Base-by-base conservation (phyloP, 805 yeast genomes). In the Wickerhamiella azymoides region DNA sequence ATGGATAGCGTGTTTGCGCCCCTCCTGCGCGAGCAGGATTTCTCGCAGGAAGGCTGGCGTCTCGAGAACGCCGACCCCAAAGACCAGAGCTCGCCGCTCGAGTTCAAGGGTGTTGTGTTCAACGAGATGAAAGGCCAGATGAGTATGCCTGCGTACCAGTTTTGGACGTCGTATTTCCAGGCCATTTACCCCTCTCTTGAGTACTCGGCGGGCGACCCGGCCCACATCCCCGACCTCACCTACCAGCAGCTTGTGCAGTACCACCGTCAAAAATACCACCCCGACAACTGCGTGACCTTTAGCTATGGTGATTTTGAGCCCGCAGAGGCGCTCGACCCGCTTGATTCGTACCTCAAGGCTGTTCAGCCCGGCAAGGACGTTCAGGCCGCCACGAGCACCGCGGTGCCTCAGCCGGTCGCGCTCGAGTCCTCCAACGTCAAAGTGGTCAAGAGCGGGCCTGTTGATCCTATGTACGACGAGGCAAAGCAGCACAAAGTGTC, bases 101-200 rank as follows among this genome's bases (percentile, higher is more conserved):
- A 67, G 3, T 84, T 85, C 62, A 92, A 92, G 62, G 98, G 98
- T 39, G 98, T 92, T 28, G 98, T 92, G 2, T 92, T 83, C 61
- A 92, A 92, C 60, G 98, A 92, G 65, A 92, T 92, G 98, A 92
- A 92, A 63, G 98, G 98, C 8, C 96, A 89, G 63, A 76, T 84
- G 58, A 82, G 95, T 0, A 89, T 85, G 61, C 75, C 95, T 0
- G 76, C 88, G 2, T 92, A 92, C 62, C 73, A 79, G 51, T 86
- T 72, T 60, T 89, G 88, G 76, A 84, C 80, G 57, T 76, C 79
- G 51, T 89, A 79, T 67, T 85, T 83, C 57, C 83, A 84, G 62
- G 66, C 83, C 7, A 72, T 92, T 10, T 92, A 85, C 56, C 92
- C 95, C 1, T 74, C 88, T 8, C 67, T 92, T 55, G 73, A 85